Conservation (phyloP, 257 asterid species). For the Primulina huaijiensis region DNA sequence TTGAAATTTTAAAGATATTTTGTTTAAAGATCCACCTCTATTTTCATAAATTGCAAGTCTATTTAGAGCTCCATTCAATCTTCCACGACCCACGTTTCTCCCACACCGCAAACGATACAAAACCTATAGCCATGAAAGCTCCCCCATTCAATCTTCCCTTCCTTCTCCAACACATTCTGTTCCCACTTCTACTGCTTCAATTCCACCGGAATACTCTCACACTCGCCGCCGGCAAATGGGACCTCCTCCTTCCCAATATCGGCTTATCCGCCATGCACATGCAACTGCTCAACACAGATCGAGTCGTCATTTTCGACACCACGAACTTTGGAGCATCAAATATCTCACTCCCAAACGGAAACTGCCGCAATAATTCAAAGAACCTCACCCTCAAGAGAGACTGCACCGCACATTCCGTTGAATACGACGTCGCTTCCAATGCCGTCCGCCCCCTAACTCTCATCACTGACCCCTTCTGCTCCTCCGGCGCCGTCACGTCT, state of each 20-base stretch:
- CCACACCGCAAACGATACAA: too few relatives aligned
- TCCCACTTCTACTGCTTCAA: slow-evolving; percentile 4
- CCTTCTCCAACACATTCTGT: not conserved
- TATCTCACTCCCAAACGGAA: slow-evolving; percentile 27
- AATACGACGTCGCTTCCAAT: slow-evolving; percentile 25
- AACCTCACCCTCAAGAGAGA: not conserved
- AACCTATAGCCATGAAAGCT: too few relatives aligned
- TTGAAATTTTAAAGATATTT: too few relatives aligned
- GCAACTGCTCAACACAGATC: slow-evolving; percentile 33
- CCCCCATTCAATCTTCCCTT: too few relatives aligned
- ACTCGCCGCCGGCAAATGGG: slow-evolving; percentile 26
- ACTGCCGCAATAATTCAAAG: slow-evolving; percentile 20
- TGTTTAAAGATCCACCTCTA: too few relatives aligned
- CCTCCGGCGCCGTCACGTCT: slow-evolving; percentile 27
- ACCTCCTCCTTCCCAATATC: slow-evolving; percentile 7
- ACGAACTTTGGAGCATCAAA: slow-evolving; percentile 30
- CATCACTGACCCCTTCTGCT: slow-evolving; percentile 32
- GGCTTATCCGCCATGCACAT: slow-evolving; percentile 41
- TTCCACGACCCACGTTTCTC: too few relatives aligned
- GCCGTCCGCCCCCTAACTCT: slow-evolving; percentile 30
- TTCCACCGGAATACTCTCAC: not conserved
- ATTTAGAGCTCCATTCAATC: too few relatives aligned
- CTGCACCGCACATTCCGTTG: slow-evolving; percentile 34
- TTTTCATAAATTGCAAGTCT: too few relatives aligned
- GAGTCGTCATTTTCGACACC: slow-evolving; percentile 27